These are phyloP conservation scores for Oligophagozyma castellii DNA, from an alignment of 1,139 yeast species.

Conservation along the genomic window DNA sequence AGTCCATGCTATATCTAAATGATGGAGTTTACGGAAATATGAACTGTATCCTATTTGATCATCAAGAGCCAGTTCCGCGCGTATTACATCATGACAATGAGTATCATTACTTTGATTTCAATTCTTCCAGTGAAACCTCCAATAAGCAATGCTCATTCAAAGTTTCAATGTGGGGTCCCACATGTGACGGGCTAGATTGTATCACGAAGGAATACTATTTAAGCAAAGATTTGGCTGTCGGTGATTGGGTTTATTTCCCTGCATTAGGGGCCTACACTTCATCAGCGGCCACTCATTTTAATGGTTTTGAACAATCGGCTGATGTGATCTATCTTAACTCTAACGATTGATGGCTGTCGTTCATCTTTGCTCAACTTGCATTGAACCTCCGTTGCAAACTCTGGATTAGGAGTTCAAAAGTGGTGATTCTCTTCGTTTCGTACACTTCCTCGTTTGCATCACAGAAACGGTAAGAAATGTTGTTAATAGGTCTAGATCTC, in stretches of 20 bases:
- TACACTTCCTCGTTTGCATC: too few species aligned
- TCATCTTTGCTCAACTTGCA: too few species aligned
- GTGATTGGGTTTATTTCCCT: slow-evolving; percentile 87
- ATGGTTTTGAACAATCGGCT: slow-evolving; percentile 63
- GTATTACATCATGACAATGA: slow-evolving; percentile 44
- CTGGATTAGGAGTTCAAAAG: too few species aligned
- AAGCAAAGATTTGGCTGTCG: slow-evolving; percentile 52
- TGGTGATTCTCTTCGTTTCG: too few species aligned
- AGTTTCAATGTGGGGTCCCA: slow-evolving; percentile 92
- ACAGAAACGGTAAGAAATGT: too few species aligned
- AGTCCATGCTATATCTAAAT: slow-evolving; percentile 56
- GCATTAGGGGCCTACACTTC: slow-evolving; percentile 89
- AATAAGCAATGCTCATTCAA: slow-evolving; percentile 16
- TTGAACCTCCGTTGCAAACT: too few species aligned
- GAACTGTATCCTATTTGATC: slow-evolving; percentile 89
- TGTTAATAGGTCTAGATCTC: too few species aligned
- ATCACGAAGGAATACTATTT: slow-evolving; percentile 42
- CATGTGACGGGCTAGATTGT: slow-evolving; percentile 94
- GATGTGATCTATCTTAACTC: slow-evolving; percentile 44
- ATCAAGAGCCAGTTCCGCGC: slow-evolving; percentile 62
- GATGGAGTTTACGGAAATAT: slow-evolving; percentile 95
- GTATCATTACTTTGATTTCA: slow-evolving; percentile 32
- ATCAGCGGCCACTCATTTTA: slow-evolving; percentile 79
- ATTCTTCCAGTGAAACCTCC: slow-evolving; percentile 7
- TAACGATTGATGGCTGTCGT: background rate